These are phyloP conservation scores for Glycine latifolia DNA, from an alignment of 306 rosid genomes.

Conservation along the genomic window DNA sequence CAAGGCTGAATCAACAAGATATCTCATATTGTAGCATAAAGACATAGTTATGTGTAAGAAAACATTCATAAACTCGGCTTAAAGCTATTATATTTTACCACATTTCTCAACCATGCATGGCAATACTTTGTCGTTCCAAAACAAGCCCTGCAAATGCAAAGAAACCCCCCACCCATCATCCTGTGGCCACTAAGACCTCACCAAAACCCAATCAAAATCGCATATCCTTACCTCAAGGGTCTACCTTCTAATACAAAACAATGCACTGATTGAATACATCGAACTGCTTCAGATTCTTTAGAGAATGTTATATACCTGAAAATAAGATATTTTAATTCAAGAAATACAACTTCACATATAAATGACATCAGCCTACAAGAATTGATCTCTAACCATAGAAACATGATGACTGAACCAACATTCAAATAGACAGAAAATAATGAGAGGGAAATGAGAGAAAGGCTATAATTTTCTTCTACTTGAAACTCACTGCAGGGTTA, in stretches of 20 bases:
- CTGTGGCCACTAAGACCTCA: constrained; percentile 24
- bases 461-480: not conserved
- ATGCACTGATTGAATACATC: constrained; percentile 66
- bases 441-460: not conserved
- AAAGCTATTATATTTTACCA: constrained; percentile 48
- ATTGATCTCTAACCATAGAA: constrained; percentile 31
- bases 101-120: constrained; percentile 70
- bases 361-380: constrained; percentile 22
- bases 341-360: constrained; percentile 23
- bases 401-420: constrained; percentile 17
- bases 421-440: constrained; percentile 23
- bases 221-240: constrained; percentile 56
- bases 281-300: constrained; percentile 61
- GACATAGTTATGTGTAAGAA: not conserved
- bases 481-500: not conserved
- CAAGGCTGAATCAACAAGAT: constrained; percentile 59
- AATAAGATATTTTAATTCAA: constrained; percentile 32
- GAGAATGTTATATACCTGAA: constrained; percentile 64
- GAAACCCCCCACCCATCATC: constrained; percentile 39
- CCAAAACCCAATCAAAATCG: constrained; percentile 36
- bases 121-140: constrained; percentile 71
- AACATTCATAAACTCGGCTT: constrained; percentile 41
- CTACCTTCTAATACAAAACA: constrained; percentile 64
- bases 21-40: constrained; percentile 31
- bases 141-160: constrained; percentile 57